phyloP scores from a whole-genome alignment of 2,329 filamentous ascomycete species.

The Monilinia vaccinii-corymbosi region DNA sequence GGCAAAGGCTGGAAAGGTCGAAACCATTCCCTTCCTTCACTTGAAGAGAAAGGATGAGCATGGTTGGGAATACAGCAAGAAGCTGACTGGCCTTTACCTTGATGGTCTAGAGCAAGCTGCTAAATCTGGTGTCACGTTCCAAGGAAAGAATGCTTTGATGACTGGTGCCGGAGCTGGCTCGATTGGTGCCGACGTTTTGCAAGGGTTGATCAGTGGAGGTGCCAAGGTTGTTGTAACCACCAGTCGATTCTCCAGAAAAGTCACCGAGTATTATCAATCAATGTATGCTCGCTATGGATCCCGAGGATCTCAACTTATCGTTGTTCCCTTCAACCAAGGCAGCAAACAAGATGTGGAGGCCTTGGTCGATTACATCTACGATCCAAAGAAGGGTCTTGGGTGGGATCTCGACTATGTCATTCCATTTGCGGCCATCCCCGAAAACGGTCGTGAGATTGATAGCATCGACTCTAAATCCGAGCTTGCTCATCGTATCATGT shows the following conservation, averaged over 20 bases:
- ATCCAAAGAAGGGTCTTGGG: slow-evolving; percentile 88
- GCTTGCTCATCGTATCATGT: slow-evolving; percentile 96
- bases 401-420: slow-evolving; percentile 97
- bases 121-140: slow-evolving; percentile 78
- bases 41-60: slow-evolving; percentile 88
- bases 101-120: slow-evolving; percentile 87
- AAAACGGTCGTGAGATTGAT: slow-evolving; percentile 96
- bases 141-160: slow-evolving; percentile 95
- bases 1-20: slow-evolving; percentile 76
- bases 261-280: slow-evolving; percentile 97
- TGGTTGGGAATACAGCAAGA: slow-evolving; percentile 99
- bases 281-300: slow-evolving; percentile 96
- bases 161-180: slow-evolving; percentile 96
- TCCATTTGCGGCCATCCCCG: slow-evolving; percentile 93
- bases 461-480: slow-evolving; percentile 95
- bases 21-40: slow-evolving; percentile 96
- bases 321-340: slow-evolving; percentile 98
- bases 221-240: slow-evolving; percentile 96
- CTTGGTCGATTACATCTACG: slow-evolving; percentile 91
- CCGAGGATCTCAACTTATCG: slow-evolving; percentile 89
- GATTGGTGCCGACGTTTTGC: slow-evolving; percentile 92
- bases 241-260: slow-evolving; percentile 89
- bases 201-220: slow-evolving; percentile 91
- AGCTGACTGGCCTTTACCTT: slow-evolving; percentile 85
- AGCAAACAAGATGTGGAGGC: slow-evolving; percentile 97